phyloP scores from a whole-genome alignment of 2,329 filamentous ascomycete species.

The Sclerotinia spermophila region DNA sequence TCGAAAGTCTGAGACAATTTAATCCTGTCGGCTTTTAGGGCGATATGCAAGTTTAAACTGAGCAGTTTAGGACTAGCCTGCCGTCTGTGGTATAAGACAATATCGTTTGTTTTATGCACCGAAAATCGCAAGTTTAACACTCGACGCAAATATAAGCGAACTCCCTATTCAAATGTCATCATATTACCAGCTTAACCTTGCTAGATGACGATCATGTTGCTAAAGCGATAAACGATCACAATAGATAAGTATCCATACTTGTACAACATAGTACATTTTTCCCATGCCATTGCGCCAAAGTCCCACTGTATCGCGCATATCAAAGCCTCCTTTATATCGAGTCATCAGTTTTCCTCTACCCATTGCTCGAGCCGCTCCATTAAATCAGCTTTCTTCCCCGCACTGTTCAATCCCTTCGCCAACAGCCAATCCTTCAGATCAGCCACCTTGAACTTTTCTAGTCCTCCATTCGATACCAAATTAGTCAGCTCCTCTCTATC shows the following conservation, averaged over 20 bases:
- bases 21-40: no score
- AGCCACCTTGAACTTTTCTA: slow-evolving; percentile 15
- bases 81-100: no score
- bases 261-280: neutral
- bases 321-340: neutral
- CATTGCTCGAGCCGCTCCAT: slow-evolving; percentile 12
- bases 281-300: neutral
- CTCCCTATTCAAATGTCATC: neutral
- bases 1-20: neutral
- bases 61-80: no score
- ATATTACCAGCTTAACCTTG: neutral
- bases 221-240: neutral
- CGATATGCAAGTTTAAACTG: no score
- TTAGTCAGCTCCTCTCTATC: slow-evolving; percentile 10
- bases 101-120: neutral
- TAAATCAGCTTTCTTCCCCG: slow-evolving; percentile 15
- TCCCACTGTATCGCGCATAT: neutral
- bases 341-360: slow-evolving; percentile 1
- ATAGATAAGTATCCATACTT: neutral
- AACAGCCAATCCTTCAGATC: slow-evolving; percentile 17
- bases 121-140: neutral
- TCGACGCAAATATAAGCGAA: neutral
- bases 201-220: neutral
- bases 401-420: neutral
- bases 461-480: slow-evolving; percentile 1